Evolutionary conservation across 495 filamentous ascomycete species (phyloP).

Genomic region (Gamarada debralockiae): DNA sequence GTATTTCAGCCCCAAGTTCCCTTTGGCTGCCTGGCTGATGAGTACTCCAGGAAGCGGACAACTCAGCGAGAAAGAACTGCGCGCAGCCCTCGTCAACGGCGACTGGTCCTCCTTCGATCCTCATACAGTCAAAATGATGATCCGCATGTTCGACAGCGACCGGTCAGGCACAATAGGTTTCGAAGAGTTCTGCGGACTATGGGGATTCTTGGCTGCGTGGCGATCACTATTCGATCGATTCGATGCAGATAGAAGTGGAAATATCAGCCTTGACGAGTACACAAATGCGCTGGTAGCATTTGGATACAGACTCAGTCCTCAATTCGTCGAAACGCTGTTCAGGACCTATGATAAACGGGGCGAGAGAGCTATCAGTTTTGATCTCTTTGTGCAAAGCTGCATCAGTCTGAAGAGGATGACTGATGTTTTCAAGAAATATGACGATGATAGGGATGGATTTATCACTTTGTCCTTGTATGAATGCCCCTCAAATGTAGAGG

Average conservation of each 20-base stretch:
- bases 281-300: conserved; percentile 89
- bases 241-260: conserved; percentile 81
- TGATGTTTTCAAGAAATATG: conserved; percentile 98
- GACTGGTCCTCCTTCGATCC: conserved; percentile 93
- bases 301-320: conserved; percentile 81
- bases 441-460: conserved; percentile 92
- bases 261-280: conserved; percentile 84
- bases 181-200: conserved; percentile 92
- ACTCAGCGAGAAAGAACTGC: conserved; percentile 83
- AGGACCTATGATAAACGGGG: conserved; percentile 54
- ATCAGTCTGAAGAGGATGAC: conserved; percentile 97
- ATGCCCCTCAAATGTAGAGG: background rate
- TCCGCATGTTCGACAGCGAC: conserved; percentile 95
- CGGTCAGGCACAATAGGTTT: conserved; percentile 86
- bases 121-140: conserved; percentile 99
- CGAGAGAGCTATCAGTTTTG: conserved; percentile 79
- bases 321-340: conserved; percentile 82
- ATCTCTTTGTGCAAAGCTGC: conserved; percentile 96
- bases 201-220: conserved; percentile 95
- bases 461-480: conserved; percentile 69
- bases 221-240: conserved; percentile 92
- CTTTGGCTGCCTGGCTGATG: conserved; percentile 3
- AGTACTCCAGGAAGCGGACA: conserved; percentile 61
- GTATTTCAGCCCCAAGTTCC: conserved; percentile 28
- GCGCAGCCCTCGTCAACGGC: conserved; percentile 90